Percentiles rank a stretch among this genome's conserved stretches.
Conservation (phyloP, 2,329 filamentous ascomycete species). For the Fusarium sp. region DNA sequence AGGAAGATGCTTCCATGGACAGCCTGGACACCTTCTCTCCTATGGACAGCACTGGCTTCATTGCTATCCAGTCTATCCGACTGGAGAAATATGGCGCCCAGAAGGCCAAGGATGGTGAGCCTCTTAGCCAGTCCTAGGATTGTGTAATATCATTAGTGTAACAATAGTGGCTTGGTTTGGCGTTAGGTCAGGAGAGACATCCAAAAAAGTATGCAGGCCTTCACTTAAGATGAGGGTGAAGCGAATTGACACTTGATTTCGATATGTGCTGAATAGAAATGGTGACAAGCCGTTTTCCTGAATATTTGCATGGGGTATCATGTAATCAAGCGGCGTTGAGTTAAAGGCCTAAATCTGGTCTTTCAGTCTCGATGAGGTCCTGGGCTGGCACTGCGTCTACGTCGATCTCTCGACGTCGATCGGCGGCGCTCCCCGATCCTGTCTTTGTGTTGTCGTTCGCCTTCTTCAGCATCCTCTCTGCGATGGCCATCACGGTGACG, state of each 20-base stretch:
- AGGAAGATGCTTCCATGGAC: conserved; percentile 64
- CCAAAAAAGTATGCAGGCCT: conserved; percentile 15
- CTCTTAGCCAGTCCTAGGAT: conserved; percentile 36
- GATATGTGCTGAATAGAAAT: neutral
- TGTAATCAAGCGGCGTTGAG: neutral
- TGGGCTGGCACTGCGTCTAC: conserved; percentile 37
- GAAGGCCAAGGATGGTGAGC: conserved; percentile 54
- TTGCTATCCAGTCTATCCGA: conserved; percentile 57
- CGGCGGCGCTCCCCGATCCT: conserved; percentile 42
- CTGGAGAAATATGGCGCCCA: conserved; percentile 62
- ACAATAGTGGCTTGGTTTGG: conserved; percentile 30
- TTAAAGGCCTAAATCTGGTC: neutral
- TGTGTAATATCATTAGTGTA: conserved; percentile 13
- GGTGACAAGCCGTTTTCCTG: neutral
- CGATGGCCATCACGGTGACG: conserved; percentile 25
- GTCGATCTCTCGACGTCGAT: conserved; percentile 41
- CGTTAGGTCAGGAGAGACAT: conserved; percentile 22
- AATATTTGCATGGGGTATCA: conserved; percentile 28
- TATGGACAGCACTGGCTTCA: conserved; percentile 77
- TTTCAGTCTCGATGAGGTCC: conserved; percentile 29
- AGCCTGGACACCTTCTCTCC: conserved; percentile 71
- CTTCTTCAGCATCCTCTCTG: conserved; percentile 22
- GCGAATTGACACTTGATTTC: conserved; percentile 19
- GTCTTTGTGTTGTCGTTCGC: conserved; percentile 35
- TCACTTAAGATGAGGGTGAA: neutral